Evolutionary conservation across 2,329 filamentous ascomycete genomes (phyloP).

Genomic region (Thielaviopsis cerberus): DNA sequence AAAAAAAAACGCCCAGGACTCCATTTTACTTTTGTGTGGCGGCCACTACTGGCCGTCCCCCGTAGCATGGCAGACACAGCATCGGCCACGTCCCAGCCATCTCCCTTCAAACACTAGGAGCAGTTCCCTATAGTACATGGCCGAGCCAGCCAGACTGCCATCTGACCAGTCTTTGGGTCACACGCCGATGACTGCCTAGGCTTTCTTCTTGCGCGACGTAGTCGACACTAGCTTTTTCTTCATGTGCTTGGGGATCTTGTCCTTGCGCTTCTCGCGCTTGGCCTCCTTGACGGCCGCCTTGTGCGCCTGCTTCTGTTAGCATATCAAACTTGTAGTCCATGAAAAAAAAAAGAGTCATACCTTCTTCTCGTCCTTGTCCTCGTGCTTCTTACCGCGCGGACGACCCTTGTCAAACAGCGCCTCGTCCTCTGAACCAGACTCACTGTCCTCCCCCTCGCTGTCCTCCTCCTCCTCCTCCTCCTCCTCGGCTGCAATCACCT

Average conservation of each 20-base stretch:
- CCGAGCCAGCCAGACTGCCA: too few relatives aligned
- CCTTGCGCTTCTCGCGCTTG: conserved; percentile 79
- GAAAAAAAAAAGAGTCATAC: conserved; percentile 19
- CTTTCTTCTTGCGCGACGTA: conserved; percentile 42
- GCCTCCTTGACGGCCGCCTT: conserved; percentile 88
- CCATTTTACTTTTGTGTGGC: not conserved
- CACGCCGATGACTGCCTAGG: conserved; percentile 7
- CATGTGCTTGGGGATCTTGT: conserved; percentile 88
- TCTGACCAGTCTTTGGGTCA: too few relatives aligned
- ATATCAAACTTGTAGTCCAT: not conserved
- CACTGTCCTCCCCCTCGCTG: conserved; percentile 23
- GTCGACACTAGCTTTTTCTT: conserved; percentile 72
- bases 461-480: conserved; percentile 23
- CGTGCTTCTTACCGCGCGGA: conserved; percentile 67
- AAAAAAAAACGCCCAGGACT: not conserved
- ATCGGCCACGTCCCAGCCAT: too few relatives aligned
- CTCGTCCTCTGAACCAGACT: conserved; percentile 33
- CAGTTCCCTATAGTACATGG: too few relatives aligned
- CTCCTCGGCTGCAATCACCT: conserved; percentile 27
- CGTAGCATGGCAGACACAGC: too few relatives aligned
- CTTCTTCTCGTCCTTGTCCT: conserved; percentile 81
- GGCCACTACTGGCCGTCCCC: too few relatives aligned
- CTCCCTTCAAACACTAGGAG: too few relatives aligned
- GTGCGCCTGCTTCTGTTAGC: conserved; percentile 30
- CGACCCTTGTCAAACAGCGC: conserved; percentile 43